Conservation (phyloP, 495 filamentous ascomycete genomes). For the Penicillium salamii region DNA sequence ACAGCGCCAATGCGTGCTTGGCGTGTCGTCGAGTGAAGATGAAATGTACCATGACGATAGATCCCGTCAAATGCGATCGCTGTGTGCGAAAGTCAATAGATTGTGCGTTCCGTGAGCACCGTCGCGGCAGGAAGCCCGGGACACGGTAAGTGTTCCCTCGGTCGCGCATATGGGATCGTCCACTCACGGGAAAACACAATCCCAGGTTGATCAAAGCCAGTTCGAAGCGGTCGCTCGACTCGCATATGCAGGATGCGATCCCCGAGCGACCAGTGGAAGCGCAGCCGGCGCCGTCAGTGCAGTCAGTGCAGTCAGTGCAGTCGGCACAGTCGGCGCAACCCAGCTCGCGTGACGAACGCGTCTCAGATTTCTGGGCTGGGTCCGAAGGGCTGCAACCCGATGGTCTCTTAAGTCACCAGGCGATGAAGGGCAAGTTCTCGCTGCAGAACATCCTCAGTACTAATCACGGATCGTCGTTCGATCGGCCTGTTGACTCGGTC, state of each 20-base stretch:
- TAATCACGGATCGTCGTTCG: not conserved
- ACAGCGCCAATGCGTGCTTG: not conserved
- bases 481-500: slow-evolving; percentile 3
- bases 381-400: slow-evolving; percentile 14
- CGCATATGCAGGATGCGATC: not conserved
- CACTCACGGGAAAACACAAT: not conserved
- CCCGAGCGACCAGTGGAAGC: not conserved
- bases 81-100: slow-evolving; percentile 1
- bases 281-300: too few species aligned
- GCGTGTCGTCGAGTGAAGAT: not conserved
- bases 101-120: not conserved
- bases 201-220: not conserved
- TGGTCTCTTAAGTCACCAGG: slow-evolving; percentile 11
- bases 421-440: slow-evolving; percentile 20
- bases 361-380: slow-evolving; percentile 6
- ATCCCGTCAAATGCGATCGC: not conserved
- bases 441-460: slow-evolving; percentile 17
- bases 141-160: not conserved
- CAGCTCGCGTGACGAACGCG: not conserved
- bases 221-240: not conserved
- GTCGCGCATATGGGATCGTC: not conserved
- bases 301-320: slow-evolving; percentile 1
- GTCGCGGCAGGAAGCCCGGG: not conserved
- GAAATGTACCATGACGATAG: not conserved
- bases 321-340: not conserved